phyloP scores from a whole-genome alignment of 345 rosid species.

The Salix purpurea region DNA sequence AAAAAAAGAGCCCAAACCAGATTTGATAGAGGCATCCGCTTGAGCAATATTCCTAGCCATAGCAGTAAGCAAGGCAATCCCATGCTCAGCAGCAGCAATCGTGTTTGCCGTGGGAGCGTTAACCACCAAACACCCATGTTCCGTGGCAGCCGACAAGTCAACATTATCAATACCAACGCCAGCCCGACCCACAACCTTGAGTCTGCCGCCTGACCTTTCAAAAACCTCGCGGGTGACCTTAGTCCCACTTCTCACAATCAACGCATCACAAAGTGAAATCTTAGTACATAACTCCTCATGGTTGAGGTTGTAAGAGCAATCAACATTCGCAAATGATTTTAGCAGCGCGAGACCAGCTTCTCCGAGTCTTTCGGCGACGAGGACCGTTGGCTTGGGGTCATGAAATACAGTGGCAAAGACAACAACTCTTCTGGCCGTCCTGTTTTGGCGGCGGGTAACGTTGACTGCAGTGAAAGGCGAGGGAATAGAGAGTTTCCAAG shows the following conservation, averaged over 20 bases:
- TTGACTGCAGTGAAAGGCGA: not conserved
- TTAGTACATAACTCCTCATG: slow-evolving; percentile 20
- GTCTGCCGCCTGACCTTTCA: slow-evolving; percentile 15
- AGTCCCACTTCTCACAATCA: slow-evolving; percentile 21
- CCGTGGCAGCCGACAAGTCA: slow-evolving; percentile 19
- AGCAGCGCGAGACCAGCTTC: slow-evolving; percentile 21
- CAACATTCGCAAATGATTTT: slow-evolving; percentile 19
- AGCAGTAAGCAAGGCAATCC: slow-evolving; percentile 18
- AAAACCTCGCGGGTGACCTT: slow-evolving; percentile 18
- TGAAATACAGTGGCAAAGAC: slow-evolving; percentile 5
- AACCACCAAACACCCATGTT: slow-evolving; percentile 22
- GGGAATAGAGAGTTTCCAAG: slow-evolving; percentile 9
- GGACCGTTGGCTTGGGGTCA: slow-evolving; percentile 18
- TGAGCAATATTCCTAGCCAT: slow-evolving; percentile 19
- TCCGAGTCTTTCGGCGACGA: slow-evolving; percentile 25
- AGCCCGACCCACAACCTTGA: slow-evolving; percentile 24
- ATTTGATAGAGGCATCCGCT: slow-evolving; percentile 16
- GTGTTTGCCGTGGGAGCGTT: slow-evolving; percentile 22
- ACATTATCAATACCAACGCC: slow-evolving; percentile 24
- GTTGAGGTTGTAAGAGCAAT: slow-evolving; percentile 27
- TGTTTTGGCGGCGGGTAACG: not conserved
- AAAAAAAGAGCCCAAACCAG: slow-evolving; percentile 3
- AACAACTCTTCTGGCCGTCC: not conserved
- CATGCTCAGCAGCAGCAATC: slow-evolving; percentile 21
- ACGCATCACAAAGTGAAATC: slow-evolving; percentile 20